phyloP scores from a whole-genome alignment of 1,284 basidiomycete species.

The Cystobasidium pallidum region DNA sequence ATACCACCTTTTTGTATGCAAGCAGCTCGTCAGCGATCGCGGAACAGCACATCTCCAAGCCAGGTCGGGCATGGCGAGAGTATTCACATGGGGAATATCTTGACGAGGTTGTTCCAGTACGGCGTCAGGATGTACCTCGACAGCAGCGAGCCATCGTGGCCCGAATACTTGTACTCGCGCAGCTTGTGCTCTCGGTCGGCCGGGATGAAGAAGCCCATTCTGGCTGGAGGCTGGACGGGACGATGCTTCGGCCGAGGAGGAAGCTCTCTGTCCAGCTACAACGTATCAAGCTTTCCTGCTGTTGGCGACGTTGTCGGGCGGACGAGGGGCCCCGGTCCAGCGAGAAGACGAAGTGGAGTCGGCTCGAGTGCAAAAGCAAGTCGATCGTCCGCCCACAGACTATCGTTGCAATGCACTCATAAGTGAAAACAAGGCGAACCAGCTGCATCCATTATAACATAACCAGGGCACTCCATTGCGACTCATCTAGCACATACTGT shows the following conservation, averaged over 20 bases:
- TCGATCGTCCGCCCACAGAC: too few relatives aligned
- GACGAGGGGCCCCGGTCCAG: neutral
- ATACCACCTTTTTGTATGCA: slow-evolving; percentile 24
- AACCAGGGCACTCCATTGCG: neutral
- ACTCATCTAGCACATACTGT: neutral
- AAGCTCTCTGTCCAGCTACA: neutral
- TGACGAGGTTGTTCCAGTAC: slow-evolving; percentile 94
- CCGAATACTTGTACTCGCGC: slow-evolving; percentile 64
- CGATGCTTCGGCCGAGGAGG: neutral
- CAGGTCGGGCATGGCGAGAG: too few relatives aligned
- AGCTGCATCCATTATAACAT: too few relatives aligned
- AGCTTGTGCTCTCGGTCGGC: slow-evolving; percentile 51
- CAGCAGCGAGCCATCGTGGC: slow-evolving; percentile 62
- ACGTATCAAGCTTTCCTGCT: too few relatives aligned
- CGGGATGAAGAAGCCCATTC: slow-evolving; percentile 43
- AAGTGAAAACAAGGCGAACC: neutral
- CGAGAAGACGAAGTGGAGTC: neutral
- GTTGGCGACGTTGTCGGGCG: neutral
- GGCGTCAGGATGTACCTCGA: slow-evolving; percentile 75
- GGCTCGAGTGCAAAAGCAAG: too few relatives aligned
- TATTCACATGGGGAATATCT: slow-evolving; percentile 79
- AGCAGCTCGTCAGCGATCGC: neutral
- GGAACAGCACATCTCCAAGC: neutral
- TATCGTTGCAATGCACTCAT: too few relatives aligned
- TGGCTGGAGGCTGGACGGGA: neutral